These are phyloP conservation scores for Backusella macrospora DNA, from an alignment of 192 early-diverging fungal genomes.

Conservation along the genomic window DNA sequence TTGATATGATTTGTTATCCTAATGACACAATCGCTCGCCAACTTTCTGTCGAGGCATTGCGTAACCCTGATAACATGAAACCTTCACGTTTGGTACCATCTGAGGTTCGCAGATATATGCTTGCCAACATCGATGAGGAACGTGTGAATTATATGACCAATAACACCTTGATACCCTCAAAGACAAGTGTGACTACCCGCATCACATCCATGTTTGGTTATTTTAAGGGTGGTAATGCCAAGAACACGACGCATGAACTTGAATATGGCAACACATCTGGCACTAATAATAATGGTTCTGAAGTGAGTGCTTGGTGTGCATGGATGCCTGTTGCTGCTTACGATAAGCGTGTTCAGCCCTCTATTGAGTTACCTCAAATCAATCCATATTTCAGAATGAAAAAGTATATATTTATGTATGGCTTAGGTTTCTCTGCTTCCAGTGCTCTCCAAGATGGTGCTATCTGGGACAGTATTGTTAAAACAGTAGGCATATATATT, in stretches of 20 bases:
- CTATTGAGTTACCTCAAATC: conserved; percentile 46
- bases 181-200: conserved; percentile 22
- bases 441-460: conserved; percentile 31
- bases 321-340: conserved; percentile 35
- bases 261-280: conserved; percentile 7
- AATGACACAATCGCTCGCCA: conserved; percentile 64
- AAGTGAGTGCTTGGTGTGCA: conserved; percentile 19
- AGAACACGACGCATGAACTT: neutral
- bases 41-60: conserved; percentile 56
- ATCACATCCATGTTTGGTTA: conserved; percentile 24
- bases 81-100: conserved; percentile 49
- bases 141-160: conserved; percentile 46
- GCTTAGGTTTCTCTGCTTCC: conserved; percentile 42
- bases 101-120: conserved; percentile 64
- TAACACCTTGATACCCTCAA: conserved; percentile 26
- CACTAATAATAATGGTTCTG: neutral
- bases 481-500: conserved; percentile 41
- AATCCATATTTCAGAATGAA: conserved; percentile 38
- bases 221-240: conserved; percentile 41
- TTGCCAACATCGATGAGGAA: conserved; percentile 61
- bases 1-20: conserved; percentile 65
- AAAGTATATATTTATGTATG: conserved; percentile 41
- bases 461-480: conserved; percentile 53
- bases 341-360: conserved; percentile 28
- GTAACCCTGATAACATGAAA: conserved; percentile 48